Conservation (phyloP, 2,329 filamentous ascomycete species). For the Fusarium sp. region DNA sequence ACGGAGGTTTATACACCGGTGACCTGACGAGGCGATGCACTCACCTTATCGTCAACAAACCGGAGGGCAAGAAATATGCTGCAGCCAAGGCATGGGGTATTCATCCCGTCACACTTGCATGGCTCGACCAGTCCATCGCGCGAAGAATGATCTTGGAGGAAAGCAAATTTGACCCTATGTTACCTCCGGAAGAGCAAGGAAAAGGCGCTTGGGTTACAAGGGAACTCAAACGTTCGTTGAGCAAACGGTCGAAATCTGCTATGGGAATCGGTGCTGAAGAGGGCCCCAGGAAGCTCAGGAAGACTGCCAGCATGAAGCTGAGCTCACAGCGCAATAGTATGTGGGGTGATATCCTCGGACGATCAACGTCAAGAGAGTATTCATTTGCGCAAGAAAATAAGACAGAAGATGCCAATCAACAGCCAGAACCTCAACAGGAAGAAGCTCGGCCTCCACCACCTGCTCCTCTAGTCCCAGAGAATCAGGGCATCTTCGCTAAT, state of each 20-base stretch:
- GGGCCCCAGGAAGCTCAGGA: slow-evolving; percentile 83
- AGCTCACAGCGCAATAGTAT: slow-evolving; percentile 82
- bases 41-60: slow-evolving; percentile 83
- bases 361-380: slow-evolving; percentile 52
- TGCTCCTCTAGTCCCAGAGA: slow-evolving; percentile 23
- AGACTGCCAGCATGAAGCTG: slow-evolving; percentile 87
- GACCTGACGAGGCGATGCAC: slow-evolving; percentile 89
- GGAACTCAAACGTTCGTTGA: slow-evolving; percentile 60
- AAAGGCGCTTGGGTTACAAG: slow-evolving; percentile 76
- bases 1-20: slow-evolving; percentile 87
- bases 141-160: slow-evolving; percentile 94
- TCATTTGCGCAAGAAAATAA: slow-evolving; percentile 48
- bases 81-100: slow-evolving; percentile 88
- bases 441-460: slow-evolving; percentile 21
- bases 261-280: slow-evolving; percentile 61
- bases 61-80: slow-evolving; percentile 89
- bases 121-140: slow-evolving; percentile 85
- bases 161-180: slow-evolving; percentile 79
- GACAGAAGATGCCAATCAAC: slow-evolving; percentile 16
- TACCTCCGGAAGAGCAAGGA: slow-evolving; percentile 78
- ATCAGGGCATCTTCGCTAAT: slow-evolving; percentile 62
- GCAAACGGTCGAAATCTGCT: slow-evolving; percentile 70
- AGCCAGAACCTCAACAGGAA: slow-evolving; percentile 11
- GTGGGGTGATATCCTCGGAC: slow-evolving; percentile 89
- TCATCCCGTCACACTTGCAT: slow-evolving; percentile 82